Evolutionary conservation across 2,329 filamentous ascomycete species (phyloP).

Genomic region (Teratosphaeria viscida): DNA sequence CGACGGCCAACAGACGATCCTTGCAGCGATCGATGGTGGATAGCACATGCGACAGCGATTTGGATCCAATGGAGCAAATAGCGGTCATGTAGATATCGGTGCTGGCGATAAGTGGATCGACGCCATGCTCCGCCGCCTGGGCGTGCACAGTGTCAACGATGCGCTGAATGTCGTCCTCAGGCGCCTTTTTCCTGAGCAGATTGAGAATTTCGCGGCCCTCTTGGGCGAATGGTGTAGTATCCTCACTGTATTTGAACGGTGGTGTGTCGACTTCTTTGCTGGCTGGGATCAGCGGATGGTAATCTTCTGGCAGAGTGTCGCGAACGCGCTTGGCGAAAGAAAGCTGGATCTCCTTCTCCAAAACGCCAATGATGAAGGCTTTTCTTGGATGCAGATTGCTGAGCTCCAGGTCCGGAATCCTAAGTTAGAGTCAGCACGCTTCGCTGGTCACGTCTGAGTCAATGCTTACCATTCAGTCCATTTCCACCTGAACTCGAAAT

Average conservation of each 20-base stretch:
- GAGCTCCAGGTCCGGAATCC: conserved; percentile 69
- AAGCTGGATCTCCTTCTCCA: conserved; percentile 94
- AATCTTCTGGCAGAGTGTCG: conserved; percentile 77
- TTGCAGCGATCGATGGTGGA: conserved; percentile 94
- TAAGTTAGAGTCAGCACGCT: conserved; percentile 20
- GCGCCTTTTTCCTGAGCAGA: conserved; percentile 71
- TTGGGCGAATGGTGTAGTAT: conserved; percentile 65
- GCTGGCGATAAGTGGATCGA: conserved; percentile 74
- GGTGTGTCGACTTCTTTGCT: conserved; percentile 94
- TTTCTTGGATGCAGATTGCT: conserved; percentile 75
- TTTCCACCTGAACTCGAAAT: conserved; percentile 99
- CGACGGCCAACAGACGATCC: conserved; percentile 71
- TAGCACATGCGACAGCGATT: conserved; percentile 90
- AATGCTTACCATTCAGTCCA: conserved; percentile 78
- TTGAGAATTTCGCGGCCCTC: conserved; percentile 75
- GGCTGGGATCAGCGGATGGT: conserved; percentile 68
- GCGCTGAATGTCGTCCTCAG: conserved; percentile 76
- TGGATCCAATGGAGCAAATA: conserved; percentile 86
- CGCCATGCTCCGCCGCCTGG: conserved; percentile 57
- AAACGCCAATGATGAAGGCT: conserved; percentile 78
- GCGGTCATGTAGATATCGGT: conserved; percentile 91
- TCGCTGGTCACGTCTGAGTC: conserved; percentile 8
- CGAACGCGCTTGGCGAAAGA: conserved; percentile 95
- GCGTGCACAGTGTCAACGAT: conserved; percentile 71
- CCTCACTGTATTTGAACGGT: conserved; percentile 78